Evolutionary conservation across 2,329 filamentous ascomycete species (phyloP).

Genomic region (Nemania abortiva): DNA sequence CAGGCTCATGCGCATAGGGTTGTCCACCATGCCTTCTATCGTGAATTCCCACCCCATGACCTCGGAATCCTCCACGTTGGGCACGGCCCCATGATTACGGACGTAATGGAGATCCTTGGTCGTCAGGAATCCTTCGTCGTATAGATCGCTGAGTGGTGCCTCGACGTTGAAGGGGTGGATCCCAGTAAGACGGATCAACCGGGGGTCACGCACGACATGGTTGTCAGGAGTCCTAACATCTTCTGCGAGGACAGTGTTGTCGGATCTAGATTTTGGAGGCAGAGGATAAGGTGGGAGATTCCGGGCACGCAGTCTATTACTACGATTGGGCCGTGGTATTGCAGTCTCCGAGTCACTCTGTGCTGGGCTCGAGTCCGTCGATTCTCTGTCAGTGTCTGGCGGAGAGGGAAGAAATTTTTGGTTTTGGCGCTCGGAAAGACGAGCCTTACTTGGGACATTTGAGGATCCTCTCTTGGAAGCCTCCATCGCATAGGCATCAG

Average conservation of each 20-base stretch:
- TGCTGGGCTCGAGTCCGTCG: slow-evolving; percentile 52
- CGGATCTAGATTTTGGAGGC: slow-evolving; percentile 70
- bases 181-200: slow-evolving; percentile 87
- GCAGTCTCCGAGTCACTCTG: slow-evolving; percentile 43
- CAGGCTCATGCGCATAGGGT: slow-evolving; percentile 78
- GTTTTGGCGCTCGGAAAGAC: slow-evolving; percentile 12
- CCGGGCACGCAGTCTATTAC: slow-evolving; percentile 35
- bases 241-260: slow-evolving; percentile 74
- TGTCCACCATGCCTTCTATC: slow-evolving; percentile 85
- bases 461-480: slow-evolving; percentile 5
- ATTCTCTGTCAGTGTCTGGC: slow-evolving; percentile 55
- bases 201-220: slow-evolving; percentile 82
- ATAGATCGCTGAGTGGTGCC: slow-evolving; percentile 82
- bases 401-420: slow-evolving; percentile 55
- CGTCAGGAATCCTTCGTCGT: slow-evolving; percentile 85
- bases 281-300: slow-evolving; percentile 66
- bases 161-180: slow-evolving; percentile 94
- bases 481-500: slow-evolving; percentile 25
- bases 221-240: slow-evolving; percentile 86
- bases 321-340: slow-evolving; percentile 33
- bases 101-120: slow-evolving; percentile 92
- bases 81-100: slow-evolving; percentile 88
- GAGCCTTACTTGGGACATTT: slow-evolving; percentile 6
- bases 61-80: slow-evolving; percentile 77
- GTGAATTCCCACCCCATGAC: slow-evolving; percentile 84